Percentiles rank a stretch among this genome's conserved stretches.
Conservation (phyloP, 73 alveolate species). For the Effrenium voratum region DNA sequence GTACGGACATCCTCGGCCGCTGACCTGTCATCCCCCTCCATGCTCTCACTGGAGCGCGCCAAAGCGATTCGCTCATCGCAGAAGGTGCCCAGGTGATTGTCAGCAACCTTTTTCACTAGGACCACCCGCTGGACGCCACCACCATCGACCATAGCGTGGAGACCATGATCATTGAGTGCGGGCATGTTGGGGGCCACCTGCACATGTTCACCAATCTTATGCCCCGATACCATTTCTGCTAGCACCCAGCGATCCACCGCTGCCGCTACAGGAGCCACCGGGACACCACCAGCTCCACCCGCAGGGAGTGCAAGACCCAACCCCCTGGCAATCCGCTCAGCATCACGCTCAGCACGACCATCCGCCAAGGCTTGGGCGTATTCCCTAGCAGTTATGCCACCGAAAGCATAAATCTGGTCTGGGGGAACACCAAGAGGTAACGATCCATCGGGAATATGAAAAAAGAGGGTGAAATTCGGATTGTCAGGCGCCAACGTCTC, state of each 20-base stretch:
- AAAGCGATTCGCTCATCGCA: background rate
- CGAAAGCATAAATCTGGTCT: slow-evolving; percentile 31
- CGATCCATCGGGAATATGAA: background rate
- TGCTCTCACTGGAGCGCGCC: background rate
- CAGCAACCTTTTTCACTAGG: background rate
- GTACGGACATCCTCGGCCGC: slow-evolving; percentile 21
- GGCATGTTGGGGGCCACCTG: background rate
- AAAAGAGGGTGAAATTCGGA: background rate
- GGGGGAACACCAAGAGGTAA: slow-evolving; percentile 3
- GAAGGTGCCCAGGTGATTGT: background rate
- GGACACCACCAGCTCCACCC: background rate
- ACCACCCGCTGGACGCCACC: background rate
- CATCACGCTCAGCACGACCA: background rate
- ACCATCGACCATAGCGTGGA: background rate
- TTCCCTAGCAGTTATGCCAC: background rate
- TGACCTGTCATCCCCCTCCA: background rate
- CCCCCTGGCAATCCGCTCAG: background rate
- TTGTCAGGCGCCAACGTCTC: background rate
- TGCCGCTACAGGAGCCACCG: background rate
- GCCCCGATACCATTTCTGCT: background rate
- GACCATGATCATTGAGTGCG: background rate
- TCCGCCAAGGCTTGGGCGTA: background rate
- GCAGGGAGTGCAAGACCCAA: background rate
- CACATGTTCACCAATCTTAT: background rate
- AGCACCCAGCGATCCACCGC: background rate